Conservation (phyloP, 768 basidiomycete species). For the Royoungia palumana region DNA sequence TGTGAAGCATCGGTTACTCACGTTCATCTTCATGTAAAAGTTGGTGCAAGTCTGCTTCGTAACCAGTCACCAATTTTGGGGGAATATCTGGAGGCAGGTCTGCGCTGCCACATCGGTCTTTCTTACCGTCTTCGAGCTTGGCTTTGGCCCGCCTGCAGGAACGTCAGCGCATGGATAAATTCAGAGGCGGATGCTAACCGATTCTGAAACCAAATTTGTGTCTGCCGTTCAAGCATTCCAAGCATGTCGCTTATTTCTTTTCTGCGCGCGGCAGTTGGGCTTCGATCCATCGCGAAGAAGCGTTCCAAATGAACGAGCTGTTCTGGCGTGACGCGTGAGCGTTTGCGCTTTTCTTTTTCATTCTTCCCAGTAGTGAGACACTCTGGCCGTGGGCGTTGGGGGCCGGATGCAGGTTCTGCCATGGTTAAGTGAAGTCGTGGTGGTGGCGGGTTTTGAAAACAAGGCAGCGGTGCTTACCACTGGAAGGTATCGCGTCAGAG, state of each 20-base stretch:
- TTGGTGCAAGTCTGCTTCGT: slow-evolving; percentile 57
- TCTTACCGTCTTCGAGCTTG: slow-evolving; percentile 64
- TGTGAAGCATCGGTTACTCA: slow-evolving; percentile 36
- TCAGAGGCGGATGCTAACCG: slow-evolving; percentile 35
- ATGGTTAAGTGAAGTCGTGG: slow-evolving; percentile 18
- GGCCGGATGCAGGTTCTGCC: slow-evolving; percentile 34
- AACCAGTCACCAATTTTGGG: slow-evolving; percentile 48
- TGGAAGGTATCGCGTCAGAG: slow-evolving; percentile 18
- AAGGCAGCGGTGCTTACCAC: slow-evolving; percentile 26
- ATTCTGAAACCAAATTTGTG: slow-evolving; percentile 90
- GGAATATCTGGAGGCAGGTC: slow-evolving; percentile 46
- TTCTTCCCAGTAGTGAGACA: slow-evolving; percentile 26
- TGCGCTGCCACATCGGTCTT: slow-evolving; percentile 33
- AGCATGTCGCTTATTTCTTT: slow-evolving; percentile 71
- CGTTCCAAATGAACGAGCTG: slow-evolving; percentile 75
- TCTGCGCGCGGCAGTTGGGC: slow-evolving; percentile 66
- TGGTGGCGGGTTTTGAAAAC: slow-evolving; percentile 28
- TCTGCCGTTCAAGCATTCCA: slow-evolving; percentile 84
- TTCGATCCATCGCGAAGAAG: slow-evolving; percentile 64
- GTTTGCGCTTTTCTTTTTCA: slow-evolving; percentile 62
- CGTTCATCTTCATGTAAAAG: slow-evolving; percentile 77
- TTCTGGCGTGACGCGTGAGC: slow-evolving; percentile 74
- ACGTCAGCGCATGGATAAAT: not conserved
- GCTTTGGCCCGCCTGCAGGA: slow-evolving; percentile 72
- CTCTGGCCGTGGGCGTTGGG: slow-evolving; percentile 34